Conservation (phyloP, 495 filamentous ascomycete species). For the Cryomyces antarcticus region DNA sequence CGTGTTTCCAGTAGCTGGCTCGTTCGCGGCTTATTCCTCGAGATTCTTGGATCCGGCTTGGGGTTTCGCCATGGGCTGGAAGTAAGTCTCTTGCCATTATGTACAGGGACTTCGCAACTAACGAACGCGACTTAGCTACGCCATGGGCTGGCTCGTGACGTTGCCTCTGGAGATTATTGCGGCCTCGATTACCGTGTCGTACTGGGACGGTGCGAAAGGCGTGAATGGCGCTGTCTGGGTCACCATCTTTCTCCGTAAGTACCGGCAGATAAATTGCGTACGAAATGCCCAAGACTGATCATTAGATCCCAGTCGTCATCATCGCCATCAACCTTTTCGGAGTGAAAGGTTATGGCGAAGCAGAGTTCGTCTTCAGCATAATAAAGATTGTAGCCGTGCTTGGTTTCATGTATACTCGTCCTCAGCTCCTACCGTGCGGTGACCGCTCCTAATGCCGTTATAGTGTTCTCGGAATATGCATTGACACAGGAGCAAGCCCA, state of each 20-base stretch:
- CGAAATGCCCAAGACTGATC: too few species aligned
- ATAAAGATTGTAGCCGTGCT: constrained; percentile 13
- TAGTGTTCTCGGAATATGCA: neutral
- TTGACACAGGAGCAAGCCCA: neutral
- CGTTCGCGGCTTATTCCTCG: constrained; percentile 82
- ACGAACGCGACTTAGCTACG: constrained; percentile 2
- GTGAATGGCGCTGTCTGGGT: constrained; percentile 28
- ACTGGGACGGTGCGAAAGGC: constrained; percentile 25
- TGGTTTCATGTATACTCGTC: constrained; percentile 55
- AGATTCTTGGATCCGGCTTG: constrained; percentile 86
- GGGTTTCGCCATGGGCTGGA: constrained; percentile 35
- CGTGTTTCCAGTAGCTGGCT: constrained; percentile 74
- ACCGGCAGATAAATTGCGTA: too few species aligned
- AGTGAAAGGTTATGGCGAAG: constrained; percentile 31
- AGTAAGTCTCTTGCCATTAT: constrained; percentile 12
- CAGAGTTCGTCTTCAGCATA: constrained; percentile 21
- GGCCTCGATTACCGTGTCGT: constrained; percentile 36
- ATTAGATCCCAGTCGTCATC: constrained; percentile 12
- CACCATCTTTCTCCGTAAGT: constrained; percentile 16
- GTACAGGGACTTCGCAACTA: neutral
- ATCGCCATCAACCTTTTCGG: constrained; percentile 25
- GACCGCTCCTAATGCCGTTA: neutral
- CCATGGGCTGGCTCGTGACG: constrained; percentile 23
- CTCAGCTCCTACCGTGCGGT: neutral
- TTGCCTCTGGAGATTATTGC: constrained; percentile 29